Conservation (phyloP, 768 basidiomycete genomes). For the Cyclocybe aegerita region DNA sequence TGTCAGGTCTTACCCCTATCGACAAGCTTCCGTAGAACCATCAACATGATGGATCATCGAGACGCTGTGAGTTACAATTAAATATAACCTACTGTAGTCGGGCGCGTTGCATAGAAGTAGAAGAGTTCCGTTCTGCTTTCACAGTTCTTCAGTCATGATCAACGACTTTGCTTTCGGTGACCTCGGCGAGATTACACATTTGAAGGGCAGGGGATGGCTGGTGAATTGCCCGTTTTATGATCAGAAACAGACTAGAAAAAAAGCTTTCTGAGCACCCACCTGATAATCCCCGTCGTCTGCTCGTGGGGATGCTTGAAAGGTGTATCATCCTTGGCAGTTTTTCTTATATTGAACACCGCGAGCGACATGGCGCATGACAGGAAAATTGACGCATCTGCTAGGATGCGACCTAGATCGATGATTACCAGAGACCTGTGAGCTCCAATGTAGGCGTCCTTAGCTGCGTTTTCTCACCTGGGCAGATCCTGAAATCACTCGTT, state of each 20-base stretch:
- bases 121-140: no score
- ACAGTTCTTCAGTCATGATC: slow-evolving; percentile 30
- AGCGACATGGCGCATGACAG: slow-evolving; percentile 39
- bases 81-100: no score
- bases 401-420: slow-evolving; percentile 25
- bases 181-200: slow-evolving; percentile 39
- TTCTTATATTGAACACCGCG: slow-evolving; percentile 39
- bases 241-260: neutral
- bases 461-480: slow-evolving; percentile 24
- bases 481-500: slow-evolving; percentile 20
- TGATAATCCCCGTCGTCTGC: slow-evolving; percentile 46
- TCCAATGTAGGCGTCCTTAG: neutral
- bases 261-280: slow-evolving; percentile 23
- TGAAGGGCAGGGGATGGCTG: slow-evolving; percentile 43
- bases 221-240: no score
- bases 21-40: no score
- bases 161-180: slow-evolving; percentile 37
- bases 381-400: slow-evolving; percentile 44
- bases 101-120: no score
- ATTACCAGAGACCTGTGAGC: neutral
- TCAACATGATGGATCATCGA: no score
- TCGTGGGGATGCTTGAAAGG: slow-evolving; percentile 34
- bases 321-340: slow-evolving; percentile 21
- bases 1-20: no score
- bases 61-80: no score